Percentiles rank a stretch among this genome's conserved stretches.
phyloP scores from a whole-genome alignment of 768 basidiomycete species.

The Trametes meyenii region DNA sequence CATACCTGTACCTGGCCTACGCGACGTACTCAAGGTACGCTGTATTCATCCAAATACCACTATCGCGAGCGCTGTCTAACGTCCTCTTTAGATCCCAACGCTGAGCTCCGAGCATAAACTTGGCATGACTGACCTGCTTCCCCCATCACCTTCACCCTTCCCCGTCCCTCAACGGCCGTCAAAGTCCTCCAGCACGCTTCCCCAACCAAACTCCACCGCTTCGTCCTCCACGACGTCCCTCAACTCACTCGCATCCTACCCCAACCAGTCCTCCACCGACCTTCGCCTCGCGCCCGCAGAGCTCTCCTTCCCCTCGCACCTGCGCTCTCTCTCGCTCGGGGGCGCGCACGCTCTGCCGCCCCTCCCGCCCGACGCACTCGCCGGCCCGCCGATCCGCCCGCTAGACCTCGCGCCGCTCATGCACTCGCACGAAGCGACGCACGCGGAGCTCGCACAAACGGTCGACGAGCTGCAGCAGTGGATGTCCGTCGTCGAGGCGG shows the following conservation, averaged over 20 bases:
- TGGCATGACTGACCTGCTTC: constrained; percentile 68
- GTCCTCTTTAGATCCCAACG: constrained; percentile 54
- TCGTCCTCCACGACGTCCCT: constrained; percentile 45
- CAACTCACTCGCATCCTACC: constrained; percentile 37
- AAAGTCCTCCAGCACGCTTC: constrained; percentile 34
- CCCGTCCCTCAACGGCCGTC: constrained; percentile 44
- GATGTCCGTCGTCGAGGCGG: constrained; percentile 74
- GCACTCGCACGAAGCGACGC: constrained; percentile 58
- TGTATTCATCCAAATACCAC: background rate
- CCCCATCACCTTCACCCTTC: constrained; percentile 59
- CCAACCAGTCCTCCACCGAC: constrained; percentile 29
- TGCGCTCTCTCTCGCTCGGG: constrained; percentile 31
- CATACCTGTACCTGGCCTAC: constrained; percentile 54
- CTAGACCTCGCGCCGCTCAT: constrained; percentile 68
- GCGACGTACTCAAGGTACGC: constrained; percentile 72
- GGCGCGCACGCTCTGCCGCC: constrained; percentile 27
- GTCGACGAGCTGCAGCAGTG: constrained; percentile 78
- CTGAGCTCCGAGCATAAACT: constrained; percentile 71
- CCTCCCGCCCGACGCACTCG: constrained; percentile 22
- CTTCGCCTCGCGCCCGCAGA: constrained; percentile 20
- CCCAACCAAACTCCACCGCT: constrained; percentile 35
- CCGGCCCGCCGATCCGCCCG: constrained; percentile 56
- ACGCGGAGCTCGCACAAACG: constrained; percentile 69
- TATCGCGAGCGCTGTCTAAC: constrained; percentile 1
- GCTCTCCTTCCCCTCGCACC: constrained; percentile 19